phyloP scores from a whole-genome alignment of 257 asterid genomes.

The Cinchona pubescens region DNA sequence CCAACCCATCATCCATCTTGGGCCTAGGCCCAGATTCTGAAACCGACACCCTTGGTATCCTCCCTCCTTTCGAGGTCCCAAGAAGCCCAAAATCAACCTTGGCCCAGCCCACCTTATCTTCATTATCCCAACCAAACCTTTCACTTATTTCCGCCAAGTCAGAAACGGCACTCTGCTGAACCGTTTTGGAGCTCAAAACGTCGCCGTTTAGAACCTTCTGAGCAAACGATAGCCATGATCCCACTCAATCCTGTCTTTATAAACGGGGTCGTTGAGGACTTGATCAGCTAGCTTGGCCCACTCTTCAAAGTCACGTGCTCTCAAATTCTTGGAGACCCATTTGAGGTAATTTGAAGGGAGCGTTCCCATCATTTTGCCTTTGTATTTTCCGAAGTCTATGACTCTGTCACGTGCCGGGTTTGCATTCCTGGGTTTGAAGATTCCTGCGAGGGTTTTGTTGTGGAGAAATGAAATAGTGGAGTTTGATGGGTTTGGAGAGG shows the following conservation, averaged over 20 bases:
- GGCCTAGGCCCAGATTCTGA: neutral
- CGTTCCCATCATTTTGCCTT: constrained; percentile 76
- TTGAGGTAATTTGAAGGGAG: constrained; percentile 71
- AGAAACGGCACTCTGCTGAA: constrained; percentile 36
- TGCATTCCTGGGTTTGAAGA: neutral
- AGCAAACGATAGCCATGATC: too few relatives aligned
- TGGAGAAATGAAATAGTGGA: constrained; percentile 12
- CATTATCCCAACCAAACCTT: constrained; percentile 76
- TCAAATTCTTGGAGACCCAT: constrained; percentile 71
- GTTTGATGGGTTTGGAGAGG: neutral
- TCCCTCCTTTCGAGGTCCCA: constrained; percentile 70
- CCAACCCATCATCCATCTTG: neutral
- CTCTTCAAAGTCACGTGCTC: constrained; percentile 64
- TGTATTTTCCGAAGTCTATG: constrained; percentile 68
- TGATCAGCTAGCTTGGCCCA: constrained; percentile 82
- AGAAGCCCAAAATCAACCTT: constrained; percentile 59
- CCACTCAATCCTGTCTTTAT: constrained; percentile 83
- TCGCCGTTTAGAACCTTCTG: constrained; percentile 61
- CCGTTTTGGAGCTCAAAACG: constrained; percentile 13
- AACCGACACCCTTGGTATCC: constrained; percentile 55
- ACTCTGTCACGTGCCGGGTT: constrained; percentile 61
- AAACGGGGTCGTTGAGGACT: constrained; percentile 65
- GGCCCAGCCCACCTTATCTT: constrained; percentile 69
- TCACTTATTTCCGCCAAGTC: constrained; percentile 63
- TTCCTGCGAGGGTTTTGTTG: neutral